Percentiles rank a stretch among this genome's conserved stretches.
phyloP scores from a whole-genome alignment of 1,284 basidiomycete genomes.

The Cryptococcus jaspeensis region DNA sequence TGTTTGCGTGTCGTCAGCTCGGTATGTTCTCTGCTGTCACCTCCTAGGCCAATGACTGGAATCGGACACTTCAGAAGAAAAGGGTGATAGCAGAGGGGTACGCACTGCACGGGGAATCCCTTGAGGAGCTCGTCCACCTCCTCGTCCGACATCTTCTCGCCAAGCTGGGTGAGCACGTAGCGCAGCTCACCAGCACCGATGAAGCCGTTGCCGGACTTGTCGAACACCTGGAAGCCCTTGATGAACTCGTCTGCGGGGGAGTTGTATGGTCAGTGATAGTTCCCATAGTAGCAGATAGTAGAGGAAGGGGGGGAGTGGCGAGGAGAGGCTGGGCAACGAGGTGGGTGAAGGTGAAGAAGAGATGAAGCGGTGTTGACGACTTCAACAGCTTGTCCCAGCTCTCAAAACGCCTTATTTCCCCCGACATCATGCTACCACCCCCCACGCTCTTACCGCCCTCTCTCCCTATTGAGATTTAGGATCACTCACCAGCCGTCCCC shows the following conservation, averaged over 20 bases:
- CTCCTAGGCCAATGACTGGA: background rate
- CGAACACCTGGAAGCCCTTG: conserved; percentile 98
- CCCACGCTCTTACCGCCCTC: background rate
- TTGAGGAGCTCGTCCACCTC: conserved; percentile 98
- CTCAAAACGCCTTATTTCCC: too few species aligned
- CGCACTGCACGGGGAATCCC: conserved; percentile 56
- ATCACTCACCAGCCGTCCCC: conserved; percentile 73
- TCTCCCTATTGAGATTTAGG: background rate
- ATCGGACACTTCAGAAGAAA: background rate
- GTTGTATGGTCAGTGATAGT: background rate
- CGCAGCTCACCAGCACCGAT: conserved; percentile 89
- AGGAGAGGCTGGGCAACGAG: background rate
- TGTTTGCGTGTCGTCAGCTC: conserved; percentile 45
- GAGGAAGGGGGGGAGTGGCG: background rate
- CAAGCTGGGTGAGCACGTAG: conserved; percentile 92
- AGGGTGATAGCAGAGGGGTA: background rate
- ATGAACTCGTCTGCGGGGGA: conserved; percentile 84
- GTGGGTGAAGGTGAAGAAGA: background rate
- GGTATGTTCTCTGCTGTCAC: background rate
- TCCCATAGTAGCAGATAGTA: background rate
- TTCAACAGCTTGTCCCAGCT: background rate
- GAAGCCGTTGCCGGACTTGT: conserved; percentile 95
- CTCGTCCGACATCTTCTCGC: conserved; percentile 96
- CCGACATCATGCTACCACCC: background rate
- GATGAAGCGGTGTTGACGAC: too few species aligned